Evolutionary conservation across 257 asterid species (phyloP).

Genomic region (Anisodus tanguticus): DNA sequence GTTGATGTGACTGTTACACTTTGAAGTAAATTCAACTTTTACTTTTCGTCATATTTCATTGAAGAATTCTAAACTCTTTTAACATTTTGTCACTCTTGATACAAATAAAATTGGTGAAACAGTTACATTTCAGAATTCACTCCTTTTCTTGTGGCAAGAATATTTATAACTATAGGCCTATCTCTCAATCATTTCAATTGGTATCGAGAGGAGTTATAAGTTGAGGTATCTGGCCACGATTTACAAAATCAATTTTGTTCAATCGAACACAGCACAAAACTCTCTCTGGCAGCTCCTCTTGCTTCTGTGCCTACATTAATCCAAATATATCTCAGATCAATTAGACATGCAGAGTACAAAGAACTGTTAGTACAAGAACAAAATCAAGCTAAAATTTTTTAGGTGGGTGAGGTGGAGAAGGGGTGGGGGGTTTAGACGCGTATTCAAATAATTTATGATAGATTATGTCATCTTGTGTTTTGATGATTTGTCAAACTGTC

Average conservation of each 20-base stretch:
- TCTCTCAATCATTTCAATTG: not conserved
- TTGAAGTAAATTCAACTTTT: not conserved
- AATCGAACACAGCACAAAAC: conserved; percentile 77
- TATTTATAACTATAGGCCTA: not conserved
- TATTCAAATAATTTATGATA: too few species aligned
- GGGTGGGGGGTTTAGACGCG: too few species aligned
- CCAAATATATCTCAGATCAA: not conserved
- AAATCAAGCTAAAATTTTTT: not conserved
- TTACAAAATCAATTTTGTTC: conserved; percentile 70
- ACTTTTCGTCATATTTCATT: conserved; percentile 2
- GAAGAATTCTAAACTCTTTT: too few species aligned
- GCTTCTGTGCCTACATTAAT: conserved; percentile 70
- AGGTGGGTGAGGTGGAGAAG: not conserved
- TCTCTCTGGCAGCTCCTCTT: conserved; percentile 84
- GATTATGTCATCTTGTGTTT: too few species aligned
- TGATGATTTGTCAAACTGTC: too few species aligned
- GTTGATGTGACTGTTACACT: not conserved
- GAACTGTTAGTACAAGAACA: not conserved
- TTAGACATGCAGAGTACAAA: too few species aligned
- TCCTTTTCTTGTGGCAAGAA: not conserved
- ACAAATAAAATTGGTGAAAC: not conserved
- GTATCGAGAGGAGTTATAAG: conserved; percentile 38
- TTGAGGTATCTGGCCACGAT: conserved; percentile 65
- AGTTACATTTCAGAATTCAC: not conserved
- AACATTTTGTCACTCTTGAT: not conserved